These are phyloP conservation scores for Aspergillus bertholletiae DNA, from an alignment of 495 filamentous ascomycete genomes.

Conservation along the genomic window DNA sequence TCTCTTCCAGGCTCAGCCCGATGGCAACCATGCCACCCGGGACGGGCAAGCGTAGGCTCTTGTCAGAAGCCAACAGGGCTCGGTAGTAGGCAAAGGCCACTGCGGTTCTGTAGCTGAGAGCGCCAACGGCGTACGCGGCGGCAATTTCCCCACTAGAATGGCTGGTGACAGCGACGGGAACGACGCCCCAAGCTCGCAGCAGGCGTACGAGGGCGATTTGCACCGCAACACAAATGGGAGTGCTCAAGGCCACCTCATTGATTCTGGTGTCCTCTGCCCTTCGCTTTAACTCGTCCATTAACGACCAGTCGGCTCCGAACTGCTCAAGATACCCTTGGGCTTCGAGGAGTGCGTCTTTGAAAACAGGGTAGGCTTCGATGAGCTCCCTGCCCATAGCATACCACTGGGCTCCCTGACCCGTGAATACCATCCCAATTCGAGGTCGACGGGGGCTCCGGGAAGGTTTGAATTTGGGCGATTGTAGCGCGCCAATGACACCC, in stretches of 20 bases:
- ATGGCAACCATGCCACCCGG: too few species aligned
- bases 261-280: slow-evolving; percentile 5
- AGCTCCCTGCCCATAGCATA: slow-evolving; percentile 38
- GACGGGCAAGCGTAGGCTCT: too few species aligned
- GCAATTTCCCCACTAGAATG: slow-evolving; percentile 62
- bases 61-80: too few species aligned
- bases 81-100: too few species aligned
- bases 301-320: slow-evolving; percentile 22
- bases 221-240: slow-evolving; percentile 23
- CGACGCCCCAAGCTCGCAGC: slow-evolving; percentile 24
- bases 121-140: slow-evolving; percentile 30
- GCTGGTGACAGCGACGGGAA: slow-evolving; percentile 42
- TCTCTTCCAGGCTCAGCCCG: too few species aligned
- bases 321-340: slow-evolving; percentile 13
- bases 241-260: slow-evolving; percentile 13
- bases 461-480: background rate
- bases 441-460: slow-evolving; percentile 5
- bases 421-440: slow-evolving; percentile 62
- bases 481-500: too few species aligned
- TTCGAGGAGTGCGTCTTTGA: slow-evolving; percentile 22
- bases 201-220: slow-evolving; percentile 36
- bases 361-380: slow-evolving; percentile 29
- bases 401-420: slow-evolving; percentile 66
- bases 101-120: slow-evolving; percentile 27
- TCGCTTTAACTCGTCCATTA: slow-evolving; percentile 12